Evolutionary conservation across 495 filamentous ascomycete species (phyloP).

Genomic region (Filosporella fistucella): DNA sequence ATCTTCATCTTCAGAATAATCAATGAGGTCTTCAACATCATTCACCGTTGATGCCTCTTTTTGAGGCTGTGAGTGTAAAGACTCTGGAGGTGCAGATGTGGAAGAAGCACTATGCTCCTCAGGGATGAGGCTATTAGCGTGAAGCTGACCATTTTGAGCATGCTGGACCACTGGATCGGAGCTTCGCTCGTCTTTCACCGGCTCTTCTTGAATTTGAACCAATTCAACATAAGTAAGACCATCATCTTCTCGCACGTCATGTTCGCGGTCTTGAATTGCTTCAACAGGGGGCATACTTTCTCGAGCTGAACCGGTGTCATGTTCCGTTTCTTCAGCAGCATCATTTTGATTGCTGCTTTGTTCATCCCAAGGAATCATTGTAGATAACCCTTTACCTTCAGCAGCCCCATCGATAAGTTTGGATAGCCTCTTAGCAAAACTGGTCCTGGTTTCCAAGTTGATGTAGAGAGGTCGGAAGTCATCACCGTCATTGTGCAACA

Average conservation of each 20-base stretch:
- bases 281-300: background rate
- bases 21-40: slow-evolving; percentile 27
- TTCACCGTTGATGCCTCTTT: slow-evolving; percentile 3
- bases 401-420: slow-evolving; percentile 38
- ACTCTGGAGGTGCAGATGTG: too few species aligned
- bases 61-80: background rate
- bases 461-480: slow-evolving; percentile 53
- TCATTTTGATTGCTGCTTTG: slow-evolving; percentile 22
- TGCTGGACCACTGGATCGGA: too few species aligned
- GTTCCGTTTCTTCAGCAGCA: background rate
- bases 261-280: too few species aligned
- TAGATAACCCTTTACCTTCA: slow-evolving; percentile 56
- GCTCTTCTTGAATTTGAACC: too few species aligned
- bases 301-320: background rate
- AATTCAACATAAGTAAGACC: too few species aligned
- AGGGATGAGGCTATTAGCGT: too few species aligned
- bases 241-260: background rate
- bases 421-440: slow-evolving; percentile 43
- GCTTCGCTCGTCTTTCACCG: too few species aligned
- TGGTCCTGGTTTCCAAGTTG: slow-evolving; percentile 43
- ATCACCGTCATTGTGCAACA: slow-evolving; percentile 56
- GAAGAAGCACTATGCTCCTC: too few species aligned
- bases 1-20: slow-evolving; percentile 40
- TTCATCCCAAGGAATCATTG: slow-evolving; percentile 32
- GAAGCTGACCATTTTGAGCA: too few species aligned